phyloP scores from a whole-genome alignment of 2,329 filamentous ascomycete species.

The Verticillium tricorpus region DNA sequence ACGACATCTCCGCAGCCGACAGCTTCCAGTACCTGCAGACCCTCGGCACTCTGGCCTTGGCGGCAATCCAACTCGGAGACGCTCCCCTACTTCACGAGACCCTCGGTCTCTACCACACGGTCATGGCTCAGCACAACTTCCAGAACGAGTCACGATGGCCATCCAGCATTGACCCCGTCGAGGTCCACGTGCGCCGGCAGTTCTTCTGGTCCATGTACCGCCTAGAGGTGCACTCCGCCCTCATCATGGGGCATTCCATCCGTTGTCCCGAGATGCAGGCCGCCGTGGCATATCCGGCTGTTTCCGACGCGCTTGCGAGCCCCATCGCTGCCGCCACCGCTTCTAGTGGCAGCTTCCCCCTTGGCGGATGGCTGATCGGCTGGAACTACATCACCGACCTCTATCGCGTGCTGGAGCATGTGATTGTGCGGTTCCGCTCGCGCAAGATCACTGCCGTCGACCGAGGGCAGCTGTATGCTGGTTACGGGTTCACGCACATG shows the following conservation, averaged over 20 bases:
- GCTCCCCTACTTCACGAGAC: slow-evolving; percentile 44
- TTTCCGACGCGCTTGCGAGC: slow-evolving; percentile 5
- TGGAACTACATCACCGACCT: slow-evolving; percentile 56
- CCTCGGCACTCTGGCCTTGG: slow-evolving; percentile 43
- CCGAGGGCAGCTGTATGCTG: slow-evolving; percentile 2
- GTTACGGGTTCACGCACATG: slow-evolving; percentile 5
- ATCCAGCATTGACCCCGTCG: slow-evolving; percentile 33
- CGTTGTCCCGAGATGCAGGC: slow-evolving; percentile 14
- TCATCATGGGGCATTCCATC: slow-evolving; percentile 37
- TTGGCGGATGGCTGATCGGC: slow-evolving; percentile 42
- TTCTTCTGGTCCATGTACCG: slow-evolving; percentile 53
- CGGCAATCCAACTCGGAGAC: slow-evolving; percentile 46
- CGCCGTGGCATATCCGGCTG: slow-evolving; percentile 10
- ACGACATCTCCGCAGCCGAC: slow-evolving; percentile 5
- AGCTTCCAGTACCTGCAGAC: slow-evolving; percentile 16
- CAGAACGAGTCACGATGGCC: slow-evolving; percentile 52
- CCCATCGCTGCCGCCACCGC: background rate
- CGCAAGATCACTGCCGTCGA: slow-evolving; percentile 9
- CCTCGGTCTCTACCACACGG: slow-evolving; percentile 43
- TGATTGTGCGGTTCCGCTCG: slow-evolving; percentile 22
- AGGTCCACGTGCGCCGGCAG: slow-evolving; percentile 24
- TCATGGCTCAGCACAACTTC: slow-evolving; percentile 42
- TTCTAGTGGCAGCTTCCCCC: slow-evolving; percentile 1
- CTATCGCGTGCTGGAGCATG: slow-evolving; percentile 52
- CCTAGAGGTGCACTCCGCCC: slow-evolving; percentile 48